Conservation (phyloP, 2,329 filamentous ascomycete species). For the Colletotrichum limetticola region DNA sequence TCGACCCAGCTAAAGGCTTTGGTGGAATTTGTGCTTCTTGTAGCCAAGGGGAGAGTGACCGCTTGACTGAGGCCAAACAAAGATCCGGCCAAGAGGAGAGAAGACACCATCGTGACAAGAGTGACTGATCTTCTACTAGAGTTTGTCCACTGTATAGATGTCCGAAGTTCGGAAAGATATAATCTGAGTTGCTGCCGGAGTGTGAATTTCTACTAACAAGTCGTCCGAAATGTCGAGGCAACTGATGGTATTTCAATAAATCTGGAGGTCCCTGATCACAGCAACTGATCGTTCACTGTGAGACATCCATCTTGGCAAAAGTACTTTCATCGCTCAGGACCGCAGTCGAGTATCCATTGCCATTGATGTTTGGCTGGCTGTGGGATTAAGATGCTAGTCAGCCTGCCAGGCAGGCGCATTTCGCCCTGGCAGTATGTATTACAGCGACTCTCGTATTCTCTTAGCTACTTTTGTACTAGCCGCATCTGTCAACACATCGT, state of each 20-base stretch:
- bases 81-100: not conserved
- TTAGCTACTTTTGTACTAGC: not conserved
- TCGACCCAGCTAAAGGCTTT: not conserved
- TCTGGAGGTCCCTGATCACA: not conserved
- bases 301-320: not conserved
- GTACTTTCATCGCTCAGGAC: not conserved
- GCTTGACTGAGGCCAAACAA: not conserved
- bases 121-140: not conserved
- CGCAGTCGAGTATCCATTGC: not conserved
- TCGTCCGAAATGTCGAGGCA: not conserved
- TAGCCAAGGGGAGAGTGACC: not conserved
- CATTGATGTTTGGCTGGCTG: not conserved
- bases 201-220: not conserved
- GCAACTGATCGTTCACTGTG: not conserved
- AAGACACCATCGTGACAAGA: not conserved
- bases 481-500: not conserved
- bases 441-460: not conserved
- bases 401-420: not conserved
- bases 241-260: not conserved
- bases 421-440: not conserved
- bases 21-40: not conserved
- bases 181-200: not conserved
- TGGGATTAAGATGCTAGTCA: not conserved
- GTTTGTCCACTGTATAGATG: not conserved
- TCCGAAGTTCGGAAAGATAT: not conserved